A percentile compares a stretch with the other conserved stretches of the same genome.
phyloP scores from a whole-genome alignment of 163 green algal species.

The Chlorella variabilis region DNA sequence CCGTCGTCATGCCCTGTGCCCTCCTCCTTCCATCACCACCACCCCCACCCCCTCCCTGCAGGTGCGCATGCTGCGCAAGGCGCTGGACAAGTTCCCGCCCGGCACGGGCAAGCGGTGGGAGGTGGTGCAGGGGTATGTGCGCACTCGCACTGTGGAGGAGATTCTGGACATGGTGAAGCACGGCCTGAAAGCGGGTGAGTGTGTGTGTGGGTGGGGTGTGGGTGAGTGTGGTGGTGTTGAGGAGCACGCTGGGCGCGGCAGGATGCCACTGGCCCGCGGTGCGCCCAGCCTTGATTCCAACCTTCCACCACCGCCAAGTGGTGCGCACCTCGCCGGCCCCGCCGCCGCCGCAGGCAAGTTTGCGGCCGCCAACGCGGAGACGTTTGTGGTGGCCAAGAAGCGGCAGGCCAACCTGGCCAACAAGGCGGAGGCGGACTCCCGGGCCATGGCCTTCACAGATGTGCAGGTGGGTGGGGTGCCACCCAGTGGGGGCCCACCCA shows the following conservation, averaged over 20 bases:
- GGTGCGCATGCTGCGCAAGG: slow-evolving; percentile 54
- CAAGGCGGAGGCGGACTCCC: slow-evolving; percentile 54
- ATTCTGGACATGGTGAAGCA: slow-evolving; percentile 91
- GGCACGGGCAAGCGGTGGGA: slow-evolving; percentile 84
- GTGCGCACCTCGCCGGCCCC: no score
- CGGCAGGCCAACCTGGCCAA: slow-evolving; percentile 66
- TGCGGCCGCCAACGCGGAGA: slow-evolving; percentile 15
- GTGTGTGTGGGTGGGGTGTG: no score
- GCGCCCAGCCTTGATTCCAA: no score
- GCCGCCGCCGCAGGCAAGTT: slow-evolving; percentile 24
- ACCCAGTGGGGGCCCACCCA: no score
- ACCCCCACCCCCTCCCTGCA: neutral
- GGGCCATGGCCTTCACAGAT: slow-evolving; percentile 80
- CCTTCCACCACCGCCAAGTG: no score
- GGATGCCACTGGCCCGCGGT: no score
- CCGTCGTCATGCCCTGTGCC: no score
- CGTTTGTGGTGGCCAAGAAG: slow-evolving; percentile 64
- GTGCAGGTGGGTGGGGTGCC: slow-evolving; percentile 69
- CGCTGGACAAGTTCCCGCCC: slow-evolving; percentile 86
- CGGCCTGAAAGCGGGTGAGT: slow-evolving; percentile 59
- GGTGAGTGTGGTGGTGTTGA: no score
- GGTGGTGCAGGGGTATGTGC: slow-evolving; percentile 71
- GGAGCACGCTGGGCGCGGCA: no score
- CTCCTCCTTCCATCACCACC: neutral
- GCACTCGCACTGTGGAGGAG: slow-evolving; percentile 88